These are phyloP conservation scores for Arthrobotrys megalospora DNA, from an alignment of 2,329 filamentous ascomycete genomes.

Conservation along the genomic window DNA sequence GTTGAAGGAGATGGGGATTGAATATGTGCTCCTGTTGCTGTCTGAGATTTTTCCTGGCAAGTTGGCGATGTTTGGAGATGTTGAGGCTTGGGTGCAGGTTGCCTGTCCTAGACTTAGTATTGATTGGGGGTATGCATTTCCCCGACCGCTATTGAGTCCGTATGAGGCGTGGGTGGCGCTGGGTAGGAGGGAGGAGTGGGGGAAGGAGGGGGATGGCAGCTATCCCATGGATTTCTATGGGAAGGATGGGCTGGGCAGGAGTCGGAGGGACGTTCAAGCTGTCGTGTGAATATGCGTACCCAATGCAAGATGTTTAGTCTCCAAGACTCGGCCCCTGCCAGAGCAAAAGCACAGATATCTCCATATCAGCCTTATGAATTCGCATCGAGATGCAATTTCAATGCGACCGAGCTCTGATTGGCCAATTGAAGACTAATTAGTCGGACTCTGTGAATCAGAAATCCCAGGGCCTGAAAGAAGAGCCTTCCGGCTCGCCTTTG, in stretches of 20 bases:
- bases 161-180: constrained; percentile 96
- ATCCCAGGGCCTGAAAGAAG: background rate
- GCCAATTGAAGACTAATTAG: background rate
- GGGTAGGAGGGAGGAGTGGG: constrained; percentile 79
- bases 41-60: constrained; percentile 98
- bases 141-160: constrained; percentile 87
- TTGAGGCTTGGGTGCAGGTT: constrained; percentile 98
- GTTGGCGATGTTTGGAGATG: constrained; percentile 90
- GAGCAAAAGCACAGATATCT: no score
- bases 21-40: constrained; percentile 86
- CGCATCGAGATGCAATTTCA: background rate
- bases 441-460: background rate
- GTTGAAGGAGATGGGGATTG: constrained; percentile 79
- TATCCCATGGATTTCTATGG: constrained; percentile 99
- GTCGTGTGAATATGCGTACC: no score
- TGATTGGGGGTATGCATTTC: constrained; percentile 98
- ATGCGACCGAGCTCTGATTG: constrained; percentile 11
- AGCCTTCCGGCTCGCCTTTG: constrained; percentile 11
- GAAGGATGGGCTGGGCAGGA: constrained; percentile 88
- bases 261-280: constrained; percentile 71
- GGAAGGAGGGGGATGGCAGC: constrained; percentile 74
- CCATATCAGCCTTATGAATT: no score
- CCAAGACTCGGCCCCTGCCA: no score
- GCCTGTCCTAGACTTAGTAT: constrained; percentile 97
- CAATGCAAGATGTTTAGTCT: no score